These are phyloP conservation scores for Mallotus repandus DNA, from an alignment of 441 rosid genomes.

Conservation along the genomic window DNA sequence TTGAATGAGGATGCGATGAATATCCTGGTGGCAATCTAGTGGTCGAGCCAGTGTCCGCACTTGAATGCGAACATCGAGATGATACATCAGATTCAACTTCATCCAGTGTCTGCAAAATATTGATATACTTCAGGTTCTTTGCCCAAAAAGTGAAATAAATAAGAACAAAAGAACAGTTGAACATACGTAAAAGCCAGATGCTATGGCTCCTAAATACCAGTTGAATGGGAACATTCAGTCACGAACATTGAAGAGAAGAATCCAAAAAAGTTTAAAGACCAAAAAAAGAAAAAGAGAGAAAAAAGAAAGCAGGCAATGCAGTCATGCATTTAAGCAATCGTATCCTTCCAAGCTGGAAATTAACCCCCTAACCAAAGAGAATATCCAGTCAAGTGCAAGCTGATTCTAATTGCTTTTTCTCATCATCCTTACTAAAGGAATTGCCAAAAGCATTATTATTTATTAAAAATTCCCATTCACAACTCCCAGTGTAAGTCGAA, in stretches of 20 bases:
- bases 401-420: too few relatives aligned
- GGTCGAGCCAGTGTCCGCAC: not conserved
- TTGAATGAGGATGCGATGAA: not conserved
- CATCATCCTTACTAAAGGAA: not conserved
- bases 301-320: not conserved
- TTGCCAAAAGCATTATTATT: not conserved
- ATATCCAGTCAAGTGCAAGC: too few relatives aligned
- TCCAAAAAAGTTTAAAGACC: not conserved
- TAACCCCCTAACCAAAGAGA: too few relatives aligned
- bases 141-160: not conserved
- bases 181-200: not conserved
- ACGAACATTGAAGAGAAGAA: too few relatives aligned
- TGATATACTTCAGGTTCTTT: not conserved
- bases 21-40: constrained; percentile 8
- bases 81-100: constrained; percentile 31
- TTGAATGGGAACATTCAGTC: too few relatives aligned
- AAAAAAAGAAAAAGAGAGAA: not conserved
- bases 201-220: not conserved
- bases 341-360: not conserved
- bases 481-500: too few relatives aligned
- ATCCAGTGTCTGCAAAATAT: constrained; percentile 24
- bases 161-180: not conserved
- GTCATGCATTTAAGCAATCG: not conserved
- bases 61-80: constrained; percentile 13
- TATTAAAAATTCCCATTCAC: not conserved